phyloP scores from a whole-genome alignment of 805 yeast genomes.

The Suhomyces kilbournensis region DNA sequence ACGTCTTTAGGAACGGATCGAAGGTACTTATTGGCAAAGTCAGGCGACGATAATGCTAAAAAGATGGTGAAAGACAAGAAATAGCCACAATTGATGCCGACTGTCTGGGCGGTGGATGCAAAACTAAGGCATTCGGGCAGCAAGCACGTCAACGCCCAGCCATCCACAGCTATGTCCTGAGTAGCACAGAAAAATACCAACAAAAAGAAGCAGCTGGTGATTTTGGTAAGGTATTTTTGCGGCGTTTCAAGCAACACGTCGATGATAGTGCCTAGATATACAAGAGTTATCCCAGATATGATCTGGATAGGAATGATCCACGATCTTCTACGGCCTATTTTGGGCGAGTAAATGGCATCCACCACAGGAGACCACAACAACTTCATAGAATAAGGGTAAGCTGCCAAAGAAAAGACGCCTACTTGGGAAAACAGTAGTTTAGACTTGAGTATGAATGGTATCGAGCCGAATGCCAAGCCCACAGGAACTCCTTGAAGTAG shows the following conservation, averaged over 20 bases:
- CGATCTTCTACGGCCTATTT: conserved; percentile 77
- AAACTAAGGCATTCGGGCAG: conserved; percentile 75
- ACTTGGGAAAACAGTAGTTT: conserved; percentile 83
- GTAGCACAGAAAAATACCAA: conserved; percentile 91
- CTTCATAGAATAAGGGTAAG: conserved; percentile 92
- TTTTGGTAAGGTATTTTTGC: conserved; percentile 43
- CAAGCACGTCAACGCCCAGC: conserved; percentile 93
- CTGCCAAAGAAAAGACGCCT: conserved; percentile 85
- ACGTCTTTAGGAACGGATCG: conserved; percentile 55
- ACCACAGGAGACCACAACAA: conserved; percentile 95
- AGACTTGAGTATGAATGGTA: conserved; percentile 85
- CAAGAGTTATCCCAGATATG: conserved; percentile 67
- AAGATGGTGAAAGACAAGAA: conserved; percentile 89
- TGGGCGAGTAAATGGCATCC: conserved; percentile 71
- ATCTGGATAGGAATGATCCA: conserved; percentile 95
- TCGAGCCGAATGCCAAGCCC: conserved; percentile 90
- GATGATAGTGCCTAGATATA: conserved; percentile 59
- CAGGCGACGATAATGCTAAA: conserved; percentile 85
- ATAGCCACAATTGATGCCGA: conserved; percentile 92
- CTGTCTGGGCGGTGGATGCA: conserved; percentile 97
- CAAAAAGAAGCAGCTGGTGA: conserved; percentile 71
- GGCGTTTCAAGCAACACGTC: conserved; percentile 53
- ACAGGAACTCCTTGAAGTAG: conserved; percentile 95
- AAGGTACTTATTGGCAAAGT: conserved; percentile 84
- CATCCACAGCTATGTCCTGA: conserved; percentile 98